These are phyloP conservation scores for Penicillium daleae DNA, from an alignment of 495 filamentous ascomycete genomes.

Conservation along the genomic window DNA sequence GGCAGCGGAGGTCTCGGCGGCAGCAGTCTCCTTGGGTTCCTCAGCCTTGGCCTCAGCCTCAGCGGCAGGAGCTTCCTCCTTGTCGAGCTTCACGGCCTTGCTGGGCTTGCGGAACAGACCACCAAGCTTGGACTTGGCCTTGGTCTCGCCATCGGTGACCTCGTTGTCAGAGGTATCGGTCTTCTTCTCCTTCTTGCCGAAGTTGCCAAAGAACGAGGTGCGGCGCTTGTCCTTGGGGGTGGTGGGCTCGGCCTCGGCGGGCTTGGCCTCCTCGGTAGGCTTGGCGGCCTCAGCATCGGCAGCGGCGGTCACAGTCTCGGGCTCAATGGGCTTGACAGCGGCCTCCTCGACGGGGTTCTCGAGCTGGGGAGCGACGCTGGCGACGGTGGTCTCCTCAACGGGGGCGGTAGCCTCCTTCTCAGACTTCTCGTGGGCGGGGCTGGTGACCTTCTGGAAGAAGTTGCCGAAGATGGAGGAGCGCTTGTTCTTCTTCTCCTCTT, in stretches of 20 bases:
- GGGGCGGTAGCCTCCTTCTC: conserved; percentile 55
- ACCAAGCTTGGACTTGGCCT: conserved; percentile 57
- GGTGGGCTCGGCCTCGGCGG: conserved; percentile 37
- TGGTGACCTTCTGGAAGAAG: conserved; percentile 60
- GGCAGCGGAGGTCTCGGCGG: conserved; percentile 39
- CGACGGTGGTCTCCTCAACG: conserved; percentile 46
- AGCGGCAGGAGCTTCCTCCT: conserved; percentile 39
- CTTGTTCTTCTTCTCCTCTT: conserved; percentile 53
- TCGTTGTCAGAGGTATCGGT: conserved; percentile 54
- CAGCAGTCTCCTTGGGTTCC: conserved; percentile 31
- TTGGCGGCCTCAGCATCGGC: conserved; percentile 47
- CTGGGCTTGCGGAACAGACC: conserved; percentile 61
- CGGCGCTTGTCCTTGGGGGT: conserved; percentile 57
- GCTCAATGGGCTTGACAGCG: conserved; percentile 45
- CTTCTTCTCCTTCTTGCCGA: conserved; percentile 60
- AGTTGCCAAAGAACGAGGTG: conserved; percentile 58
- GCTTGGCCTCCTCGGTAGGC: conserved; percentile 32
- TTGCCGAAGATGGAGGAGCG: conserved; percentile 55
- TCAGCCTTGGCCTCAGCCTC: conserved; percentile 42
- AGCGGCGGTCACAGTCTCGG: conserved; percentile 49
- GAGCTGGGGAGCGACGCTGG: conserved; percentile 55
- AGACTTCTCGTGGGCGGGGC: conserved; percentile 55
- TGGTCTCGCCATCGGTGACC: conserved; percentile 52
- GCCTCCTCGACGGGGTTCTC: conserved; percentile 54
- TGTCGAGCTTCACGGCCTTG: conserved; percentile 55